Evolutionary conservation across 1,284 basidiomycete genomes (phyloP).

Genomic region (Athelia sp.): DNA sequence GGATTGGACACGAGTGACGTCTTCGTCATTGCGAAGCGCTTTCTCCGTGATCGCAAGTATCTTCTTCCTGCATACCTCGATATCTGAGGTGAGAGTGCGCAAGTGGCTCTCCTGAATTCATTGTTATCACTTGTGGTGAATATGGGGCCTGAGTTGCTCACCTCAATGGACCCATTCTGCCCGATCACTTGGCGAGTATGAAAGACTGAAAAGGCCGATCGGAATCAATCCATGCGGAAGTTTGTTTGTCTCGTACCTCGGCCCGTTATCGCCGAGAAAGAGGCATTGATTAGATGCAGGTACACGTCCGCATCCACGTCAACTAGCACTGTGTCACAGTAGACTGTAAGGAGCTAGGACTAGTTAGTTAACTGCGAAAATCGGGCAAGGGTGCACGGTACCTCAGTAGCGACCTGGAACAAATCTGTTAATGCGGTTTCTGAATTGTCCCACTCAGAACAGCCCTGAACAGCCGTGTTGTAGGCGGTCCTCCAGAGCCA

Average conservation of each 20-base stretch:
- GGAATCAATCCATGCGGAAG: conserved; percentile 9
- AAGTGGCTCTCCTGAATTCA: conserved; percentile 14
- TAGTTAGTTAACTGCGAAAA: conserved; percentile 9
- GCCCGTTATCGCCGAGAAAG: conserved; percentile 65
- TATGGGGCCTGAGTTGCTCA: conserved; percentile 17
- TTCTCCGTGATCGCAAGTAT: conserved; percentile 39
- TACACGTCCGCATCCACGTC: conserved; percentile 56
- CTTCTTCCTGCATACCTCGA: conserved; percentile 43
- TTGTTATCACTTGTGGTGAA: too few species aligned
- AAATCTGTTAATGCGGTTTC: conserved; percentile 59
- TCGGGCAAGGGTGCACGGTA: conserved; percentile 20
- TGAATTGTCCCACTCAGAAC: conserved; percentile 64
- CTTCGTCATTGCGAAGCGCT: conserved; percentile 35
- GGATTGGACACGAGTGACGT: conserved; percentile 44
- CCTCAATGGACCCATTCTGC: conserved; percentile 30
- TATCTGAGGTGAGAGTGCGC: conserved; percentile 39
- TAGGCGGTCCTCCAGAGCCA: conserved; percentile 85
- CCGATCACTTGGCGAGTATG: conserved; percentile 32
- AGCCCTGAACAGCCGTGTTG: conserved; percentile 74
- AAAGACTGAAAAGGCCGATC: conserved; percentile 33
- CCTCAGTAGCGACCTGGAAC: conserved; percentile 64
- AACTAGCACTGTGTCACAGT: conserved; percentile 49
- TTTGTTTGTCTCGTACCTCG: conserved; percentile 41
- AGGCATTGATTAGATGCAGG: conserved; percentile 58
- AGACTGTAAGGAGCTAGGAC: conserved; percentile 55